phyloP scores from a whole-genome alignment of 1,284 basidiomycete genomes.

The Sporisorium reilianum region DNA sequence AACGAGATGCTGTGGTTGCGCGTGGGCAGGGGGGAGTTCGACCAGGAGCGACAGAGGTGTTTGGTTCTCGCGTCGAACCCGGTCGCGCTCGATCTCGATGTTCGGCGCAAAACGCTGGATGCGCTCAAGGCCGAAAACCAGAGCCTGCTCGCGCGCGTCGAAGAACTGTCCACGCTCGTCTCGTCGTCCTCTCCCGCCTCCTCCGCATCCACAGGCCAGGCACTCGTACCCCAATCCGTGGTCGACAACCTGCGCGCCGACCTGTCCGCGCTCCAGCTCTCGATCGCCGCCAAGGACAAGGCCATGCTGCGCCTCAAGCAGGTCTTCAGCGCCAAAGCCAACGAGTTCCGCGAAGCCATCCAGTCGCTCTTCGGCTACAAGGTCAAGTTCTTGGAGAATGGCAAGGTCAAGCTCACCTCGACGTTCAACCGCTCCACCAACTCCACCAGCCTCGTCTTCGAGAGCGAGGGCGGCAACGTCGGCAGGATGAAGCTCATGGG shows the following conservation, averaged over 20 bases:
- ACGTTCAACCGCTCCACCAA: conserved; percentile 74
- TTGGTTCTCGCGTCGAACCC: conserved; percentile 81
- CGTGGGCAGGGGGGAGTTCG: conserved; percentile 77
- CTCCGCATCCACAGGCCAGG: conserved; percentile 69
- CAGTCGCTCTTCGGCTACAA: conserved; percentile 84
- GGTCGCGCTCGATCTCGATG: conserved; percentile 78
- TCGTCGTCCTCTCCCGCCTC: conserved; percentile 20
- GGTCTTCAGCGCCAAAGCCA: conserved; percentile 78
- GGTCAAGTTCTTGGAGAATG: conserved; percentile 84
- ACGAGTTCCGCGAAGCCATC: conserved; percentile 84
- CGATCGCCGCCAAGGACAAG: conserved; percentile 75
- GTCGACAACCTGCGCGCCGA: conserved; percentile 77
- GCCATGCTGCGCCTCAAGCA: conserved; percentile 79
- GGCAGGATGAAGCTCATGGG: conserved; percentile 72
- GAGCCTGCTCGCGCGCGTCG: conserved; percentile 73
- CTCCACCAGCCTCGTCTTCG: conserved; percentile 71
- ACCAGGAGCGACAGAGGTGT: conserved; percentile 79
- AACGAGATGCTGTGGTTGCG: conserved; percentile 78
- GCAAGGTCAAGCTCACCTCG: conserved; percentile 84
- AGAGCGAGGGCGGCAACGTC: conserved; percentile 71
- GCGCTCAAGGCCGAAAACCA: conserved; percentile 80
- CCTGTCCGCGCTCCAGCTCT: conserved; percentile 75
- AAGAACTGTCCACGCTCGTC: conserved; percentile 53
- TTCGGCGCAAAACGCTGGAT: conserved; percentile 78
- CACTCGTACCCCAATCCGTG: conserved; percentile 73